Evolutionary conservation across 2,329 filamentous ascomycete genomes (phyloP).

Genomic region (Arachnomyces sp.): DNA sequence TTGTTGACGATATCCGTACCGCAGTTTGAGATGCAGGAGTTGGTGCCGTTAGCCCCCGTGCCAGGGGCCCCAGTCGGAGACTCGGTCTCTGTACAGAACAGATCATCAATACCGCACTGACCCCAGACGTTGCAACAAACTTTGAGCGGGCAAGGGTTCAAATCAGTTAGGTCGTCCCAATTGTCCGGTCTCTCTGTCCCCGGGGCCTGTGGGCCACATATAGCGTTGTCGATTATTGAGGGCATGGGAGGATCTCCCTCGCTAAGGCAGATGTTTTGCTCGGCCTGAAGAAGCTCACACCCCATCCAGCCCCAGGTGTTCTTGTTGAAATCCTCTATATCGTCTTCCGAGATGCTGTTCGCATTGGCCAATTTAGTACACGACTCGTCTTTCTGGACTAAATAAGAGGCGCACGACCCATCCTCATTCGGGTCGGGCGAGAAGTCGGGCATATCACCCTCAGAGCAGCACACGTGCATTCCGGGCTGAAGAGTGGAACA

Average conservation of each 20-base stretch:
- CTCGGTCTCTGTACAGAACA: slow-evolving; percentile 33
- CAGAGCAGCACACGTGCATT: slow-evolving; percentile 31
- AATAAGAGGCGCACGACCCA: slow-evolving; percentile 33
- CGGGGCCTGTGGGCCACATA: slow-evolving; percentile 40
- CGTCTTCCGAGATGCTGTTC: slow-evolving; percentile 27
- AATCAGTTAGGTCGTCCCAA: slow-evolving; percentile 25
- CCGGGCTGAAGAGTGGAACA: slow-evolving; percentile 25
- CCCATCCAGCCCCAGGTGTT: slow-evolving; percentile 40
- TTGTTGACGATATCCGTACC: slow-evolving; percentile 27
- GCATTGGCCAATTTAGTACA: slow-evolving; percentile 27
- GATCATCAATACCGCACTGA: slow-evolving; percentile 37
- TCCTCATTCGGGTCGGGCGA: slow-evolving; percentile 25
- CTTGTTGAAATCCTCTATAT: slow-evolving; percentile 35
- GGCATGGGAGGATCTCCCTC: slow-evolving; percentile 36
- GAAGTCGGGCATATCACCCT: slow-evolving; percentile 28
- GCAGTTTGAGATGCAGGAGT: slow-evolving; percentile 37
- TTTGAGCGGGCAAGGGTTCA: slow-evolving; percentile 42
- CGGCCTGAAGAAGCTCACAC: slow-evolving; percentile 26
- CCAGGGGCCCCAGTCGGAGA: slow-evolving; percentile 30
- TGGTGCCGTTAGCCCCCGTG: slow-evolving; percentile 22
- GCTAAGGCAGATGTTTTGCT: slow-evolving; percentile 34
- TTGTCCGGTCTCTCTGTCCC: slow-evolving; percentile 28
- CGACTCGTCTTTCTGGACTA: slow-evolving; percentile 24
- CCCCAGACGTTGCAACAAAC: slow-evolving; percentile 40
- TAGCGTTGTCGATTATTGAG: slow-evolving; percentile 25